Conservation (phyloP, 1,284 basidiomycete genomes). For the Ustilago trichophora region DNA sequence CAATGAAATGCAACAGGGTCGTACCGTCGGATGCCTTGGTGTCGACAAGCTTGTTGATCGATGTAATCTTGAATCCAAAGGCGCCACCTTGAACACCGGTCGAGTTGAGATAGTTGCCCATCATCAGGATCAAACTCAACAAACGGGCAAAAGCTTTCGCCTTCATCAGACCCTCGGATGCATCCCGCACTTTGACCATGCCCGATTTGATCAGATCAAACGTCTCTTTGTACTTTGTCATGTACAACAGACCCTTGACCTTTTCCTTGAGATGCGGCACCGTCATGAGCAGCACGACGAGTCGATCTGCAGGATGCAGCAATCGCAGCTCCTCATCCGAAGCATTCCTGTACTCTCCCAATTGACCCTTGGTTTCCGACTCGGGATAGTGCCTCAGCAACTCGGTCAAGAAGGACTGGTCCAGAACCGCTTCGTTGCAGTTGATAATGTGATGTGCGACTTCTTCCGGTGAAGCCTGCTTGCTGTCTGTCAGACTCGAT, state of each 20-base stretch:
- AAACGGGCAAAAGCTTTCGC: constrained; percentile 60
- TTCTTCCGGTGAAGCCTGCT: constrained; percentile 65
- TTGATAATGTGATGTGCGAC: constrained; percentile 65
- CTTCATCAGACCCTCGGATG: constrained; percentile 59
- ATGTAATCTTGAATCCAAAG: constrained; percentile 95
- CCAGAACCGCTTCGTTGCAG: constrained; percentile 63
- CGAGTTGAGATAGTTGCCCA: constrained; percentile 98
- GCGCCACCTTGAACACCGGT: constrained; percentile 96
- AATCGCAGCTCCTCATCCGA: constrained; percentile 85
- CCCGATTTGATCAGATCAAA: constrained; percentile 55
- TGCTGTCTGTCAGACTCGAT: constrained; percentile 46
- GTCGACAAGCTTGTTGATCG: constrained; percentile 98
- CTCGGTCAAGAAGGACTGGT: constrained; percentile 64
- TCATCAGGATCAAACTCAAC: constrained; percentile 76
- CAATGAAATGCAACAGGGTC: constrained; percentile 95
- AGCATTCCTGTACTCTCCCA: constrained; percentile 77
- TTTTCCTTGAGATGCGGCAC: constrained; percentile 88
- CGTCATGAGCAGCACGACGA: constrained; percentile 96
- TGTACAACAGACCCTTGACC: constrained; percentile 91
- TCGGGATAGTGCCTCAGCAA: constrained; percentile 65
- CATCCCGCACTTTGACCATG: constrained; percentile 54
- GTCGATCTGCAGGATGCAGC: constrained; percentile 90
- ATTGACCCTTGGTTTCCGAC: constrained; percentile 64
- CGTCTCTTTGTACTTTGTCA: constrained; percentile 63
- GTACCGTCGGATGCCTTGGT: constrained; percentile 85